Base-by-base conservation (phyloP, 2,329 filamentous ascomycete genomes). In the Pseudocercospora macadamiae region DNA sequence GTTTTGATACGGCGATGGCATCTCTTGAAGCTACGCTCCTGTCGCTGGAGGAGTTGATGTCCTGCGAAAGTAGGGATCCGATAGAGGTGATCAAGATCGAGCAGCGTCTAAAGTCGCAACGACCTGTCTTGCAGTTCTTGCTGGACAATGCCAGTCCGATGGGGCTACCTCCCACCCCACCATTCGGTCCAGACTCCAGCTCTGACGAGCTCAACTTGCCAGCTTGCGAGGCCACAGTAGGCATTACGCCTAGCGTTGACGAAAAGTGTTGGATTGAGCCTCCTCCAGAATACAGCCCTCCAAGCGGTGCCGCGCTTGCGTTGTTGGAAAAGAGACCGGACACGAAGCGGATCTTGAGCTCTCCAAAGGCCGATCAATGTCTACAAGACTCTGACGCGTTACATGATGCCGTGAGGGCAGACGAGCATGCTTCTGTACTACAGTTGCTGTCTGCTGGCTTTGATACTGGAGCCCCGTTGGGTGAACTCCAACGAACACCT, bases 221-320 rank as follows among this genome's bases (percentile, higher is more conserved):
- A 21, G 30, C 45, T 6, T 19, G 12, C 19, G 39, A 55, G 7
- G 36, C 54, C n/a, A 28, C 55, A 21, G 67, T 64, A 10, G 67
- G 65, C 32, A 61, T 67, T 18, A 70, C 63, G 2, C 66, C 67
- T 32, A 52, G 42, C 2, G 49, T 61, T 5, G 67, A 70, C 54
- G 45, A 60, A 5, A 62, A 52, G 52, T 64, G 58, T 47, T 70
- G 67, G 66, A 63, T 67, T 36, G 67, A 70, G 28, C 68, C 68
- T 44, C 68, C 68, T 19, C 68, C 68, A n/a, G 62, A 70, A 42
- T 70, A 70, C 52, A 67, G 62, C 16, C 66, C 68, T 19, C 61
- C 65, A 4, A 42, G 57, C 4, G 51, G 26, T 16, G 26, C 30
- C 4, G 52, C 52, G 8, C 49, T 59, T 21, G 34, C 47, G 2